Conservation (phyloP, 164 flowering plant genomes). For the Platanus orientalis region DNA sequence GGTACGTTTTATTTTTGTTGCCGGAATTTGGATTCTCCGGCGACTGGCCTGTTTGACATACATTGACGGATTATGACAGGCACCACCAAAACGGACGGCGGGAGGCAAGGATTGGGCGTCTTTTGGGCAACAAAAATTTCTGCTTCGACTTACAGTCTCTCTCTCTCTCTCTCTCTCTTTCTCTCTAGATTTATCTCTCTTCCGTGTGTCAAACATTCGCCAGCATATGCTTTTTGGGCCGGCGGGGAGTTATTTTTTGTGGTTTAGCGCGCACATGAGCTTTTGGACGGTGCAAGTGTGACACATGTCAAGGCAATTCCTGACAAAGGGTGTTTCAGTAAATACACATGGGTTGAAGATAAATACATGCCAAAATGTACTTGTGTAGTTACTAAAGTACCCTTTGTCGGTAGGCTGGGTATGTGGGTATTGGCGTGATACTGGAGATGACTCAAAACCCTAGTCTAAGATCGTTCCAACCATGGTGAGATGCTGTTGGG, state of each 20-base stretch:
- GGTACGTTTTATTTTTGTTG: constrained; percentile 32
- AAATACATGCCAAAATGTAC: too few relatives aligned
- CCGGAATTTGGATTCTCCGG: constrained; percentile 6
- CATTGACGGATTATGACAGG: constrained; percentile 22
- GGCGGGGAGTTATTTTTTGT: neutral
- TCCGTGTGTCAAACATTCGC: neutral
- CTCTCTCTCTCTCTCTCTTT: too few relatives aligned
- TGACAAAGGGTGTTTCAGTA: too few relatives aligned
- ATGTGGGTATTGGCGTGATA: too few relatives aligned
- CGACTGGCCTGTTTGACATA: constrained; percentile 11
- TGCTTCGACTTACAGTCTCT: constrained; percentile 39
- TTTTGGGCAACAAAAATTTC: constrained; percentile 46
- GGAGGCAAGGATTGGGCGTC: constrained; percentile 58
- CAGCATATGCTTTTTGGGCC: neutral
- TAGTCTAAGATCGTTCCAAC: too few relatives aligned
- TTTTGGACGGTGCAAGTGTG: constrained; percentile 8
- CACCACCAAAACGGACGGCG: constrained; percentile 59
- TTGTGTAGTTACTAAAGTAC: too few relatives aligned
- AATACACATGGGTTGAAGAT: too few relatives aligned
- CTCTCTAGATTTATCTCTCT: too few relatives aligned
- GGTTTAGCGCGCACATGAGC: constrained; percentile 3
- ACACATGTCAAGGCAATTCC: too few relatives aligned
- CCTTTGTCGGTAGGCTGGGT: too few relatives aligned
- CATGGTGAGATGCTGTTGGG: neutral
- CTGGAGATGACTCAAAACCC: too few relatives aligned